Conservation (phyloP, 345 rosid species). For the Citrus reticulata region DNA sequence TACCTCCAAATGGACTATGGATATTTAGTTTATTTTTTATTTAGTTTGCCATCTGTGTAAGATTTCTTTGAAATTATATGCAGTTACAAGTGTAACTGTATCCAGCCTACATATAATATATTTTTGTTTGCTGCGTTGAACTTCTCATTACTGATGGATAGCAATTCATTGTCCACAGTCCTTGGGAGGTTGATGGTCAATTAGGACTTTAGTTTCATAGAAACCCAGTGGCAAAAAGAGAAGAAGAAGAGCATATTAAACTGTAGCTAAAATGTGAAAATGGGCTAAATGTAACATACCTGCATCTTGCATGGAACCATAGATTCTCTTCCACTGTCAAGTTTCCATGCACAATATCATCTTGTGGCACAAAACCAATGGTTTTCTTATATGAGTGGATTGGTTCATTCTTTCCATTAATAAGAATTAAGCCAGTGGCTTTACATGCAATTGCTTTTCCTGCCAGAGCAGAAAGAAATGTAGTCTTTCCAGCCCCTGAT, state of each 20-base stretch:
- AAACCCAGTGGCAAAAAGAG: background rate
- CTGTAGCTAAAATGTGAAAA: background rate
- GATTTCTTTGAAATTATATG: background rate
- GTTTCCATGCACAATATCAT: conserved; percentile 93
- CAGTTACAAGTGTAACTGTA: background rate
- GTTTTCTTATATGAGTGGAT: conserved; percentile 82
- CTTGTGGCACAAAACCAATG: conserved; percentile 93
- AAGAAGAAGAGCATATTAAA: background rate
- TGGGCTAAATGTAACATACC: conserved; percentile 27
- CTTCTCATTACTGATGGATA: background rate
- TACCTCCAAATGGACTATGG: background rate
- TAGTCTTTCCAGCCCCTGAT: conserved; percentile 97
- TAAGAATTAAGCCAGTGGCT: conserved; percentile 57
- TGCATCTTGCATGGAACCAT: conserved; percentile 94
- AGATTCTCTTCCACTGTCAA: conserved; percentile 95
- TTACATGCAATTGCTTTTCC: conserved; percentile 86
- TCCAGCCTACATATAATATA: background rate
- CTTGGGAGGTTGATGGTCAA: background rate
- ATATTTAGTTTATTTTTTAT: background rate
- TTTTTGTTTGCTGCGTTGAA: background rate
- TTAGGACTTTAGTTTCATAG: background rate
- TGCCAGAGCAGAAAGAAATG: conserved; percentile 80
- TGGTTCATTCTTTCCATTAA: conserved; percentile 69
- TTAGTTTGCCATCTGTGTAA: background rate
- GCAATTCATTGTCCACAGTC: background rate